Evolutionary conservation across 495 filamentous ascomycete species (phyloP), one percentile per base, ranked within the genome.

Genomic region (Trichocladium antarcticum): DNA sequence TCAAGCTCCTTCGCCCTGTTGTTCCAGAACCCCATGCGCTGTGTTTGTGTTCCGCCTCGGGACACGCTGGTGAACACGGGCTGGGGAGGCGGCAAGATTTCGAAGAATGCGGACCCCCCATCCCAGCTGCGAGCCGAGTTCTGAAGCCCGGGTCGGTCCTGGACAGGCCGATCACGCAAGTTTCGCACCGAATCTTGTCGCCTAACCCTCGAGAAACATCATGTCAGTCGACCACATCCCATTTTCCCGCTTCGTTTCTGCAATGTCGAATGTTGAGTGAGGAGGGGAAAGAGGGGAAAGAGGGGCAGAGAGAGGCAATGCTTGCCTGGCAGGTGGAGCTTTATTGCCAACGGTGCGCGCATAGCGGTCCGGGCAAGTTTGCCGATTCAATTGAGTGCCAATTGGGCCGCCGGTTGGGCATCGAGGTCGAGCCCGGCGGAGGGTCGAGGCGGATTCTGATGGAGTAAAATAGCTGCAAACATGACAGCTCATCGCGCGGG

Each of bases 381-480:
- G 44, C 50, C 45, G 42, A 50, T 49, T 55, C 54, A 53, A 57
- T 59, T 56, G 57, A 59, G 42, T 37, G 40, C 47, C 60, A 55
- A 57, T 62, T 60, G 60, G 60, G 60, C 57, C 48, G 28, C 60
- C 43, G 57, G 42, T 60, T 55, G 57, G 60, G 60, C 60, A 59
- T 37, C 54, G 56, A 62, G 27, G 35, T 28, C 34, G 12, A n/a
- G 12, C n/a, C n/a, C n/a, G 9, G 16, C 17, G 15, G 20, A 19
- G 16, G 45, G 32, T 31, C 32, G 35, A 37, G 40, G 22, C 14
- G 37, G 14, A 16, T 24, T 50, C 37, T 16, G 29, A 17, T 54
- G 31, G 41, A 47, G 36, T 22, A 15, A 11, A n/a, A 3, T 21
- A 8, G 24, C 24, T 27, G 24, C 24, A 27, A 3, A 8, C 24